Conservation (phyloP, 129 eudicot genomes). For the Flaveria bidentis region DNA sequence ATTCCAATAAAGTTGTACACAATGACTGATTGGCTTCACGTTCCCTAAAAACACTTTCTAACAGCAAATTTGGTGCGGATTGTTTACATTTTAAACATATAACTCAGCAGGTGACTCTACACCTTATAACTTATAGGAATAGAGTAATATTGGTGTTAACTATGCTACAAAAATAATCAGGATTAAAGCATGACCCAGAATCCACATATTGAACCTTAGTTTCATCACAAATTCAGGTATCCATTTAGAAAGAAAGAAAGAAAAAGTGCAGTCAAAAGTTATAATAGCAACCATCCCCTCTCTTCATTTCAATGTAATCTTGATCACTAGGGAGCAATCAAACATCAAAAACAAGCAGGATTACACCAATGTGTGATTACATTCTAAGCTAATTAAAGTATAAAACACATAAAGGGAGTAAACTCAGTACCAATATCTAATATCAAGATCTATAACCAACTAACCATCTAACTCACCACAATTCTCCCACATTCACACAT, state of each 20-base stretch:
- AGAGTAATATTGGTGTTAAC: background rate
- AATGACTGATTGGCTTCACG: background rate
- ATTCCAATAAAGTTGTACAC: background rate
- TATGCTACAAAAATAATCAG: background rate
- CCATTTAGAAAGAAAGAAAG: too few species aligned
- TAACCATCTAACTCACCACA: slow-evolving; percentile 9
- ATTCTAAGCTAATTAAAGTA: slow-evolving; percentile 12
- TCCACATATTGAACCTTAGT: background rate
- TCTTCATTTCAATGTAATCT: background rate
- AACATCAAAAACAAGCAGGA: background rate
- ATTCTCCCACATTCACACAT: too few species aligned
- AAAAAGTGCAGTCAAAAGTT: background rate
- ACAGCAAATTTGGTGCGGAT: background rate
- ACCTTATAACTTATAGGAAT: background rate
- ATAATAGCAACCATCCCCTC: background rate
- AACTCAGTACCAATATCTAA: background rate
- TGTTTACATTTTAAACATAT: background rate
- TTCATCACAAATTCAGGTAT: background rate
- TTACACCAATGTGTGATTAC: background rate
- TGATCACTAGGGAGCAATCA: background rate
- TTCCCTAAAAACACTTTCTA: background rate
- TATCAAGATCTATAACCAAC: background rate
- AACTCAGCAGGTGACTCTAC: background rate
- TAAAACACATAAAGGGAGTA: background rate
- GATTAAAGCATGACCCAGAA: background rate